A percentile compares a stretch with the other conserved stretches of the same genome.
Evolutionary conservation across 345 rosid species (phyloP).

Genomic region (Heritiera littoralis): DNA sequence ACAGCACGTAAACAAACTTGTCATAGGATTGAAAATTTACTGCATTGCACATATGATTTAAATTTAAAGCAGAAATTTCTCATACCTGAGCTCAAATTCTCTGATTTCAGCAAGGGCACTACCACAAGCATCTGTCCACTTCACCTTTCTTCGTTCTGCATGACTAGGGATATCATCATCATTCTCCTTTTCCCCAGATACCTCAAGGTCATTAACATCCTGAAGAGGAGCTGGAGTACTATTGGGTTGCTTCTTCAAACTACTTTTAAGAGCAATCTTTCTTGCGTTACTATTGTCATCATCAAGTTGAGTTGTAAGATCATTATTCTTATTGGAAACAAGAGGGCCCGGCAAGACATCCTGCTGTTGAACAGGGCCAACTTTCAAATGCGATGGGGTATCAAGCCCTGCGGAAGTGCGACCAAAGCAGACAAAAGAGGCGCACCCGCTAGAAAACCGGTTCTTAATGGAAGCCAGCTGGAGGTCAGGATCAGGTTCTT

Average conservation of each 20-base stretch:
- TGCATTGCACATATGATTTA: not conserved
- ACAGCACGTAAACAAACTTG: not conserved
- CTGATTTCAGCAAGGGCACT: constrained; percentile 80
- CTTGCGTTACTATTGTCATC: constrained; percentile 43
- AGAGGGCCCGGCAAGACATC: constrained; percentile 53
- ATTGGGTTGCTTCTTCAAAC: constrained; percentile 65
- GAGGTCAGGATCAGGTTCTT: constrained; percentile 71
- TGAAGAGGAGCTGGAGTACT: constrained; percentile 40
- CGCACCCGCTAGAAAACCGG: constrained; percentile 80
- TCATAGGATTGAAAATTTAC: constrained; percentile 8
- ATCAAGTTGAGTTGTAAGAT: constrained; percentile 40
- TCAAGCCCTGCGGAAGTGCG: constrained; percentile 85
- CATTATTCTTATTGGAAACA: constrained; percentile 47
- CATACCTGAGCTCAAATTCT: constrained; percentile 97
- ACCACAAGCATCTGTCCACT: constrained; percentile 95
- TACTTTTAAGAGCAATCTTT: constrained; percentile 64
- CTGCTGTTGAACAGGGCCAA: constrained; percentile 68
- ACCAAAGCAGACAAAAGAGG: constrained; percentile 86
- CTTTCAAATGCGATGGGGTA: constrained; percentile 69
- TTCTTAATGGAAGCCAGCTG: constrained; percentile 95
- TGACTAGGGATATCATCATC: constrained; percentile 45
- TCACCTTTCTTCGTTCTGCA: constrained; percentile 72
- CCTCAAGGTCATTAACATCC: constrained; percentile 40
- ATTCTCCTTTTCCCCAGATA: constrained; percentile 35
- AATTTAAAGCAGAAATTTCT: constrained; percentile 15